phyloP scores from a whole-genome alignment of 140 eudicot species.

The Bidens hawaiensis region DNA sequence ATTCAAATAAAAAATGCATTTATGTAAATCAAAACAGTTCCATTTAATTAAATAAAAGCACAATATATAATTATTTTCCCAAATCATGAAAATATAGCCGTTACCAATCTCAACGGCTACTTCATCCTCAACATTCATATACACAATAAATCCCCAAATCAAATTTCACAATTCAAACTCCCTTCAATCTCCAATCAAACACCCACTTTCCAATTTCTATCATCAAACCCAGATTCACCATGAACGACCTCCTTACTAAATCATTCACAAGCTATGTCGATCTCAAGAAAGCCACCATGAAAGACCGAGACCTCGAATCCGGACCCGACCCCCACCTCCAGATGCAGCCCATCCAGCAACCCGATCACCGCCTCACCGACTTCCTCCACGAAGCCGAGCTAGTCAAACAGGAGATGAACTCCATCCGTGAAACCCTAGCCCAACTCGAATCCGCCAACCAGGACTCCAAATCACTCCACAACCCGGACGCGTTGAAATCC shows the following conservation, averaged over 20 bases:
- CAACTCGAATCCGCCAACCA: conserved; percentile 44
- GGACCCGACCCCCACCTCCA: conserved; percentile 55
- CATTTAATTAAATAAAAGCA: neutral
- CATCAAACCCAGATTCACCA: conserved; percentile 27
- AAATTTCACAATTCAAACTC: conserved; percentile 10
- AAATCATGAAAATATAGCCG: conserved; percentile 25
- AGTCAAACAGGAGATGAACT: conserved; percentile 59
- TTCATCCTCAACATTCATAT: no score
- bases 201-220: conserved; percentile 5
- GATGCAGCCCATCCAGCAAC: conserved; percentile 21
- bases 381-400: conserved; percentile 80
- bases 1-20: no score
- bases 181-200: conserved; percentile 17
- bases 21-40: no score
- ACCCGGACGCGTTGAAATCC: conserved; percentile 56
- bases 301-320: conserved; percentile 58
- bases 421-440: conserved; percentile 46
- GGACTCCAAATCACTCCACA: conserved; percentile 68
- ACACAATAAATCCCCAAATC: conserved; percentile 15
- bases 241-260: conserved; percentile 86
- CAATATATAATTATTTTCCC: neutral
- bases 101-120: conserved; percentile 25
- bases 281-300: conserved; percentile 72
- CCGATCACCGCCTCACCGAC: conserved; percentile 57
- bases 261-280: conserved; percentile 90